Conservation (phyloP, 2,329 filamentous ascomycete species). For the Sporothrix phasma region DNA sequence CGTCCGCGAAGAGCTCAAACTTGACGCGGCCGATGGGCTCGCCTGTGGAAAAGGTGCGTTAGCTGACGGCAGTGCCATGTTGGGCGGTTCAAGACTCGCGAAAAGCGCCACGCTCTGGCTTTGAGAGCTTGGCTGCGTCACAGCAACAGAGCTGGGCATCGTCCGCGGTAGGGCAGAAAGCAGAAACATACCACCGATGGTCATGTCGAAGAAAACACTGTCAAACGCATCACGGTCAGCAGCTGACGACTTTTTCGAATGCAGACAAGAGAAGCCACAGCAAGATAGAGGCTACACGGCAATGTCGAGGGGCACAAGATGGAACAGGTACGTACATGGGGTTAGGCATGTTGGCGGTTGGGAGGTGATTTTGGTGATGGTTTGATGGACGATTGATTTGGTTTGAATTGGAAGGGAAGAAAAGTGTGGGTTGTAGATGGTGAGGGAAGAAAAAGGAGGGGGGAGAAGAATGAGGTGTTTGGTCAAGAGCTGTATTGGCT, state of each 20-base stretch:
- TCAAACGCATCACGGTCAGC: neutral
- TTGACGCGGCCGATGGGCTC: conserved; percentile 79
- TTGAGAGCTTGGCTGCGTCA: neutral
- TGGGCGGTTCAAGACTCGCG: no score
- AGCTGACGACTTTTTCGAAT: neutral
- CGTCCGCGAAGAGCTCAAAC: conserved; percentile 80
- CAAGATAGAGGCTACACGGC: neutral
- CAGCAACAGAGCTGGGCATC: no score
- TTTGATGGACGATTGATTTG: neutral
- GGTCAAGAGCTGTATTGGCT: no score
- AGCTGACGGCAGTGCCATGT: neutral
- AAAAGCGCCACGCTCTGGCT: no score
- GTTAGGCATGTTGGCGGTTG: no score
- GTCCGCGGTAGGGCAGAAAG: neutral
- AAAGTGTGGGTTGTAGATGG: no score
- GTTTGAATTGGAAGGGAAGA: neutral
- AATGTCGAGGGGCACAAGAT: neutral
- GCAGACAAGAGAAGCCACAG: neutral
- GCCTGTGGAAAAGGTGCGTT: conserved; percentile 38
- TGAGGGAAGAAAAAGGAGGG: no score
- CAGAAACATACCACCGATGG: conserved; percentile 55
- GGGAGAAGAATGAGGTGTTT: no score
- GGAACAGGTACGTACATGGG: neutral
- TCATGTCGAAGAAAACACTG: conserved; percentile 33
- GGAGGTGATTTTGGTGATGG: neutral